Evolutionary conservation across 495 filamentous ascomycete genomes (phyloP).

Genomic region (Gamarada debralockiae): DNA sequence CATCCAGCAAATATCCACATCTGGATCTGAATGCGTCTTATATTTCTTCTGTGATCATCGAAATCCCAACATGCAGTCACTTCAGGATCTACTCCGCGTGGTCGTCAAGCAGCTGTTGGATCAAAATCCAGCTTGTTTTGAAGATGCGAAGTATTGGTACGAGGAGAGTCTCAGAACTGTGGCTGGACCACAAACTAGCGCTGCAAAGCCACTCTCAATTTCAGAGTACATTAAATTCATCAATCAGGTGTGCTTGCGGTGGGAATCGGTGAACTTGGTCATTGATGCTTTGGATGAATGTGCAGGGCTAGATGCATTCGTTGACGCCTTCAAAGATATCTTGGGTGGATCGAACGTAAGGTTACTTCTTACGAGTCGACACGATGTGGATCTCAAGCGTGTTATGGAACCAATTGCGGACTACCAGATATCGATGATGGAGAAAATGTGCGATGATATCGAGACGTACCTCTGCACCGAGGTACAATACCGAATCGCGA

Average conservation of each 20-base stretch:
- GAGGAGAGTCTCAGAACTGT: neutral
- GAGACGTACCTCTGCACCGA: neutral
- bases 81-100: neutral
- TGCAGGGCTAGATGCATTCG: neutral
- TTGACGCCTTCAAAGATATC: neutral
- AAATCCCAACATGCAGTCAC: neutral
- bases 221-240: slow-evolving; percentile 3
- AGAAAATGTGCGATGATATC: slow-evolving; percentile 8
- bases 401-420: neutral
- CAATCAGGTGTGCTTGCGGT: slow-evolving; percentile 2
- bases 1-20: neutral
- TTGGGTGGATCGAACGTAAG: neutral
- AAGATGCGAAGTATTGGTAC: neutral
- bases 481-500: neutral
- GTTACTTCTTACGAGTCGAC: slow-evolving; percentile 15
- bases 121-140: slow-evolving; percentile 5
- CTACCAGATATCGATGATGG: neutral
- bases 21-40: neutral
- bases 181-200: too few species aligned
- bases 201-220: slow-evolving; percentile 4
- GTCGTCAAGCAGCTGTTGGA: slow-evolving; percentile 6
- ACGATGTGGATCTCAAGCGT: slow-evolving; percentile 5
- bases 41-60: slow-evolving; percentile 15
- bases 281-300: slow-evolving; percentile 14
- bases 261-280: neutral